Base-by-base conservation (phyloP, 306 rosid species). In the Castanopsis chinensis region DNA sequence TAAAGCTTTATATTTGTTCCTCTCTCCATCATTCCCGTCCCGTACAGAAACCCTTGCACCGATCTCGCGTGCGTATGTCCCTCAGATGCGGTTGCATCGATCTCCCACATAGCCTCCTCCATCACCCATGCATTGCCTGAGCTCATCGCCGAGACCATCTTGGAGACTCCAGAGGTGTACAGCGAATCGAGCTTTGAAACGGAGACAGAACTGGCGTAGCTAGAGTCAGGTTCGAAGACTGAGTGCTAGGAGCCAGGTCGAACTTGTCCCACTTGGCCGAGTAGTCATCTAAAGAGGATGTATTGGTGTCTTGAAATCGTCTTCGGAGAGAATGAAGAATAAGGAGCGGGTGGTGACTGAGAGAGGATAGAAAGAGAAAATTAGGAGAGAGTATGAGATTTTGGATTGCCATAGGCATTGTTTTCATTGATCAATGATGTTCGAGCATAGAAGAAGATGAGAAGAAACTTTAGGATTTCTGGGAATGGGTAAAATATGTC, bases 191-290 rank as follows among this genome's bases (percentile, higher is more conserved):
- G 15, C 57, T 83, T 82, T 5, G 81, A 30, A 12, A 59, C 45
- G 0, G 70, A 20, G 52, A 21, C 68, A 13, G 73, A 55, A 43
- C 61, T 83, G 21, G 84, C 73, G 37, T 83, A 32, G 33, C 60
- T 5, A 3, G 63, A 82, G 69, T 87, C 90, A 18, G 90, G 90
- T 68, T 95, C 96, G 75, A 95, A 91, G 74, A 95, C 82, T 17
- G 91, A 93, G 73, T 96, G 90, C 99, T 98, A 95, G 27, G 98
- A 88, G 5, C 92, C 96, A 6, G 94, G 98, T 95, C 97, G 30
- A 95, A 90, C 73, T 93, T 96, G 69, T 95, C 99, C 99, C 97
- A 95, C 73, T 95, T 97, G 53, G 86, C 59, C 68, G 90, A 83
- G 49, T 91, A 10, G 53, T 10, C 97, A 64, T 74, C 4, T 11